Base-by-base conservation (phyloP, 306 rosid genomes). In the Astragalus glycyphyllos region DNA sequence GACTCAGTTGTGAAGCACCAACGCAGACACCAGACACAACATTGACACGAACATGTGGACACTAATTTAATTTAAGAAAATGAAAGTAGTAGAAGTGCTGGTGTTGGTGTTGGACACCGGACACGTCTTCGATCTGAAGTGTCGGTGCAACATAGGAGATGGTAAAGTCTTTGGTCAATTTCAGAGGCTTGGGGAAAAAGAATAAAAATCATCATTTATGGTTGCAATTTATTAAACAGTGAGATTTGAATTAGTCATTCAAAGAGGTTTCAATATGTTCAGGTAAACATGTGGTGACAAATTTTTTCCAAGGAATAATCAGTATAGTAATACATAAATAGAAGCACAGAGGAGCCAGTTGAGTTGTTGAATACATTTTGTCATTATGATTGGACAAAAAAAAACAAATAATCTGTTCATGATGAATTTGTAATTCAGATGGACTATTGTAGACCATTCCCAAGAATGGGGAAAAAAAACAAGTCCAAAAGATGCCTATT, bases 391-490 rank as follows among this genome's bases (percentile, higher is more conserved):
- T 58, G 34, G 64, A 8, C 23, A 34, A 26, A 11, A 11, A 55
- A 20, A 4, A 0, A 55, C 11, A 12, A 31, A 13, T 1, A 60
- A 60, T 60, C 11, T 32, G 49, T 60, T 60, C 14, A 5, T 60
- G 49, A 16, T 60, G 49, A 40, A 40, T 16, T 16, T 38, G 1
- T 60, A 31, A 14, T 60, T 14, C 49, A 60, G 8, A 60, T 38
- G 49, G 11, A 60, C 31, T 38, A 15, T 6, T 44, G 32, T 42
- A 10, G 23, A 15, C 38, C 11, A 63, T 63, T 63, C 40, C 53
- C 69, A 42, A 40, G 49, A 60, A 60, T 38, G 67, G 67, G 67
- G 17, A 38, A 20, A 35, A 68, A 70, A 42, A 46, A n/a, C 58
- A 77, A 41, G 8, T 7, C 15, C 34, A 70, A 40, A 60, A 41